Percentiles rank a stretch among this genome's conserved stretches.
Conservation (phyloP, 495 filamentous ascomycete genomes). For the Pyronema omphalodes region DNA sequence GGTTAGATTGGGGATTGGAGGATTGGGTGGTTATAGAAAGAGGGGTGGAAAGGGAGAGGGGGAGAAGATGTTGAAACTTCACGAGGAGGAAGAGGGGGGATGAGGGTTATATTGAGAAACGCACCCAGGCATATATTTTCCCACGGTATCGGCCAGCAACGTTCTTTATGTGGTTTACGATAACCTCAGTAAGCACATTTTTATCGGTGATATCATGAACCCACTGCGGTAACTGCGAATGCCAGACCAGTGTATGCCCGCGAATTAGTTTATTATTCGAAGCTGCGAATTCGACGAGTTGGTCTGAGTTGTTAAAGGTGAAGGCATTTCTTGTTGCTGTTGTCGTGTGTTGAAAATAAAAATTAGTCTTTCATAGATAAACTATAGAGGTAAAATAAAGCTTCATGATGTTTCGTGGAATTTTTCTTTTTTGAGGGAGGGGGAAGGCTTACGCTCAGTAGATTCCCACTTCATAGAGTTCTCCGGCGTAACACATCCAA, state of each 20-base stretch:
- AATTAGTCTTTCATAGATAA: not conserved
- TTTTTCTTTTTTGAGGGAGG: too few relatives aligned
- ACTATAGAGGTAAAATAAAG: too few relatives aligned
- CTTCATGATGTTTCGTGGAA: too few relatives aligned
- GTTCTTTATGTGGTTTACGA: slow-evolving; percentile 41
- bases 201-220: slow-evolving; percentile 36
- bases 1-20: not conserved
- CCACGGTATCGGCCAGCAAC: slow-evolving; percentile 41
- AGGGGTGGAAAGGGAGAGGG: too few relatives aligned
- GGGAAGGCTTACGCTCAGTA: slow-evolving; percentile 25
- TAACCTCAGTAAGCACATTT: slow-evolving; percentile 32
- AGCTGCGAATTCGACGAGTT: slow-evolving; percentile 41
- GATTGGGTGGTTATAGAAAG: not conserved
- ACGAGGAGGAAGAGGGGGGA: not conserved
- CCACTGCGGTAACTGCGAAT: slow-evolving; percentile 46
- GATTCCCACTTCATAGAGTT: slow-evolving; percentile 50
- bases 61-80: too few relatives aligned
- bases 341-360: not conserved
- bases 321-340: slow-evolving; percentile 28
- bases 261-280: slow-evolving; percentile 39
- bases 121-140: slow-evolving; percentile 37
- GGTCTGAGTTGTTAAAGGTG: slow-evolving; percentile 35
- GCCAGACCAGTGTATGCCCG: slow-evolving; percentile 46
- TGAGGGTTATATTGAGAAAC: not conserved
- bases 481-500: slow-evolving; percentile 47